Evolutionary conservation across 208 protist genomes (phyloP).

Genomic region (Leishmania tarentolae): DNA sequence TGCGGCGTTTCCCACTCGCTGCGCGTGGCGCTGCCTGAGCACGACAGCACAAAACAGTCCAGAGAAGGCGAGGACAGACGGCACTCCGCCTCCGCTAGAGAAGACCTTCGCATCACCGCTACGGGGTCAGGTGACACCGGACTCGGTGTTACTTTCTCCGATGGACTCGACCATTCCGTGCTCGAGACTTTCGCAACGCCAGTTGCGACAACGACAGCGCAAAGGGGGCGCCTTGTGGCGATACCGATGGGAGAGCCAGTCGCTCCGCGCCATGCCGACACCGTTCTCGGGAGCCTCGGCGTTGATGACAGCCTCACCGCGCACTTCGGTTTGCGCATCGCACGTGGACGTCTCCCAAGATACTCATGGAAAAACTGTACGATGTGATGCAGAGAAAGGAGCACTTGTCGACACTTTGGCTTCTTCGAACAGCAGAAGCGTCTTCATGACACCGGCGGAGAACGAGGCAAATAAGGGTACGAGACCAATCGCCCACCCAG

Average conservation of each 20-base stretch:
- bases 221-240: conserved; percentile 53
- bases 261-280: neutral
- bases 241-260: conserved; percentile 22
- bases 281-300: neutral
- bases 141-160: neutral
- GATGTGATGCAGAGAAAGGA: neutral
- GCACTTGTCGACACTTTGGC: neutral
- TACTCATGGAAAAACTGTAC: neutral
- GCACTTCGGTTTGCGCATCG: neutral
- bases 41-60: neutral
- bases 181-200: conserved; percentile 29
- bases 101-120: neutral
- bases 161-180: neutral
- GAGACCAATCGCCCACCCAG: no score
- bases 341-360: neutral
- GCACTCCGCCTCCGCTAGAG: neutral
- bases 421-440: neutral
- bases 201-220: conserved; percentile 51
- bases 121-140: neutral
- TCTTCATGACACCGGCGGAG: neutral
- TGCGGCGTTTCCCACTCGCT: neutral
- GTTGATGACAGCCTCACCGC: neutral
- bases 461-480: neutral
- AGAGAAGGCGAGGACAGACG: neutral
- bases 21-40: neutral